Evolutionary conservation across 2,329 filamentous ascomycete species (phyloP), one percentile per base, ranked within the genome.

Genomic region (Chrysoporthe austroafricana): DNA sequence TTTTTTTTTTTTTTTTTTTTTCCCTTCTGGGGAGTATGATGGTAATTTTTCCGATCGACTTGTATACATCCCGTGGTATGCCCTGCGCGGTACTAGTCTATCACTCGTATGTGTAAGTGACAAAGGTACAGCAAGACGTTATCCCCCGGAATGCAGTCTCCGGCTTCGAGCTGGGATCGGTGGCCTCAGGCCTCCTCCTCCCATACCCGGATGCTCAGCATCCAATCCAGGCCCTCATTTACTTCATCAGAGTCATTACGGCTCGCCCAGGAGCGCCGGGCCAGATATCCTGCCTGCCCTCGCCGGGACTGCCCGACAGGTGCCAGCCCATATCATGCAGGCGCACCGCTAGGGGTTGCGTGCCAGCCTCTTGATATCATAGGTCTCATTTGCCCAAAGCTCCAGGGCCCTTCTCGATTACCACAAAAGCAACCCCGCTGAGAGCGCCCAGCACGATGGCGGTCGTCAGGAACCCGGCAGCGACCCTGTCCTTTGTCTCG

Each of bases 381-480:
- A 16, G 16, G 3, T 16, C 57, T 43, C 34, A 60, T 13, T 42
- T 61, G 32, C 13, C 50, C 59, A 57, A 60, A 3, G 1, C 42
- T 43, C 62, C 36, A 26, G 52, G 48, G 21, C 62, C 36, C 62
- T 58, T 48, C 60, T 80, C 77, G 75, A 43, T 79, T 67, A 84
- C 75, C 42, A 86, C 76, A 72, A 86, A 87, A 34, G 81, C 75
- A 42, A 80, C 79, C n/a, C 84, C 83, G 16, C 80, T 83, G 3
- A 88, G 58, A 39, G 87, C 75, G 66, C 84, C 82, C 13, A 83
- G 76, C 44, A 82, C 73, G 21, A 88, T 73, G 0, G 85, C 77
- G 8, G 83, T 79, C 34, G 87, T 89, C 69, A 86, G 57, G 69
- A 89, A 84, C 14, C 84, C 86, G 0, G 86, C 87, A 0, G 84